Conservation (phyloP, 805 yeast genomes). For the Saccharomycopsis capsularis region DNA sequence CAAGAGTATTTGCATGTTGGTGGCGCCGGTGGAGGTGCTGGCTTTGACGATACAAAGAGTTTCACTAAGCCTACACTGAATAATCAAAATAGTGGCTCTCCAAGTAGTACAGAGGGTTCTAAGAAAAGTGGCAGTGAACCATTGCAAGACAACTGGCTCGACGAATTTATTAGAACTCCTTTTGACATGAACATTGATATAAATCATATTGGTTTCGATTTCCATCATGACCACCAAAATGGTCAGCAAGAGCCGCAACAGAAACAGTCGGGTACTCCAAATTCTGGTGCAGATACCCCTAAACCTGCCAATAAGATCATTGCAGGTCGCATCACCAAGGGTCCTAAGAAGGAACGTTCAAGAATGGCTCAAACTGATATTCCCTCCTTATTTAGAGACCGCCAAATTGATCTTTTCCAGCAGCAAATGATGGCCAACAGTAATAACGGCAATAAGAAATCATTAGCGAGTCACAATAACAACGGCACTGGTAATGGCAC, state of each 20-base stretch:
- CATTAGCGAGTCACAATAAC: background rate
- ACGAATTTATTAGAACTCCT: conserved; percentile 63
- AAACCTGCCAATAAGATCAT: conserved; percentile 15
- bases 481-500: conserved; percentile 23
- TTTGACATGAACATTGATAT: conserved; percentile 49
- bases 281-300: conserved; percentile 1
- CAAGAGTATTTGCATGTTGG: conserved; percentile 36
- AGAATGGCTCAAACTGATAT: conserved; percentile 34
- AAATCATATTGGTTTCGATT: conserved; percentile 51
- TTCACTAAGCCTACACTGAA: background rate
- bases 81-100: background rate
- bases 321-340: conserved; percentile 17
- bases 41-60: conserved; percentile 25
- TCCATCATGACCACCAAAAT: conserved; percentile 2
- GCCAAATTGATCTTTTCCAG: conserved; percentile 61
- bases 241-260: conserved; percentile 23
- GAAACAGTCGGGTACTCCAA: conserved; percentile 20
- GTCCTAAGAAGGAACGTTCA: conserved; percentile 4
- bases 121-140: too few relatives aligned
- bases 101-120: too few relatives aligned
- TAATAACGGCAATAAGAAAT: background rate
- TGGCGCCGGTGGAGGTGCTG: conserved; percentile 37
- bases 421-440: conserved; percentile 27
- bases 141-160: conserved; percentile 52
- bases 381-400: conserved; percentile 52